A percentile compares a stretch with the other conserved stretches of the same genome.
These are phyloP conservation scores for Thalassiosira delicatula DNA, from an alignment of 352 stramenopile genomes.

Conservation along the genomic window DNA sequence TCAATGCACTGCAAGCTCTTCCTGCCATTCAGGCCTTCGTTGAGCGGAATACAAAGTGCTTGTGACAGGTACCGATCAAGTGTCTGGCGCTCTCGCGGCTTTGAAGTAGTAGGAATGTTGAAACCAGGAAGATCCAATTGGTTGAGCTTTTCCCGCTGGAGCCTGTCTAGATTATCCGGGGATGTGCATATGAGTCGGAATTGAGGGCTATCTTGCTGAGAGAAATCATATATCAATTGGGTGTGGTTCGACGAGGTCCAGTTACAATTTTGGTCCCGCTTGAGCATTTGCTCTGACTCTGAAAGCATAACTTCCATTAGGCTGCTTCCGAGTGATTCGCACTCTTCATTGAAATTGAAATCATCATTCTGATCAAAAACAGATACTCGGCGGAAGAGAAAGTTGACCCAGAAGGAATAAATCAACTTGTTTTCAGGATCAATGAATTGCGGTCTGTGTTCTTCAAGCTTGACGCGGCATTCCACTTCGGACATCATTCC, in stretches of 20 bases:
- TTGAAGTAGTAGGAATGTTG: constrained; percentile 45
- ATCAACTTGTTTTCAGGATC: constrained; percentile 47
- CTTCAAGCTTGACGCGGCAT: constrained; percentile 49
- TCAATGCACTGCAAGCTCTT: constrained; percentile 61
- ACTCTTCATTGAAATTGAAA: constrained; percentile 62
- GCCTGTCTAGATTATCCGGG: constrained; percentile 42
- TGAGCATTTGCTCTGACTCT: constrained; percentile 57
- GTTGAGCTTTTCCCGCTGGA: constrained; percentile 32
- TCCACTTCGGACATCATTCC: constrained; percentile 53
- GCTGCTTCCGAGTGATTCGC: constrained; percentile 63
- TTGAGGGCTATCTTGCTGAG: constrained; percentile 43
- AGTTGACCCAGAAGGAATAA: constrained; percentile 64
- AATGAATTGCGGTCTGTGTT: constrained; percentile 56
- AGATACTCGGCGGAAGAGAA: constrained; percentile 51
- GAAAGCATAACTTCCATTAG: constrained; percentile 72
- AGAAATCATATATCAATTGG: constrained; percentile 71
- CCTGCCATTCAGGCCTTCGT: constrained; percentile 30
- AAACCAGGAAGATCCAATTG: constrained; percentile 63
- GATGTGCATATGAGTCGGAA: constrained; percentile 65
- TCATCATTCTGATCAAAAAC: constrained; percentile 71
- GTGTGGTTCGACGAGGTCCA: constrained; percentile 59
- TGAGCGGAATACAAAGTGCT: constrained; percentile 57
- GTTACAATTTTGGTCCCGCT: constrained; percentile 39
- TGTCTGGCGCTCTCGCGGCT: constrained; percentile 53
- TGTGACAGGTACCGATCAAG: constrained; percentile 68